A percentile compares a stretch with the other conserved stretches of the same genome.
phyloP scores from a whole-genome alignment of 2,329 filamentous ascomycete genomes.

The Alternaria consortialis region DNA sequence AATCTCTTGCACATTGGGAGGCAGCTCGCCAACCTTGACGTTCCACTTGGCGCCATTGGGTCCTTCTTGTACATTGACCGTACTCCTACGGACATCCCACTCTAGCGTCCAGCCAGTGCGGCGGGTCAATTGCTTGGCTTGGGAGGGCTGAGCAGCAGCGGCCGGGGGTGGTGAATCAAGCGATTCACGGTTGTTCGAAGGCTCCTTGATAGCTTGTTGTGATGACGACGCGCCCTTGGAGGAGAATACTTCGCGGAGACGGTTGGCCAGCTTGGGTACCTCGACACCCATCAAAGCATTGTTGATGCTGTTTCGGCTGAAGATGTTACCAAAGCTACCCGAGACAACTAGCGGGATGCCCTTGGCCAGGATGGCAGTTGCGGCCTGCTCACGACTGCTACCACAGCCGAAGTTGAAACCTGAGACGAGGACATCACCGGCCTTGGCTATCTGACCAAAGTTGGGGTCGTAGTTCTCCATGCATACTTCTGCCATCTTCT shows the following conservation, averaged over 20 bases:
- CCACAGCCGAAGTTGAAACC: conserved; percentile 93
- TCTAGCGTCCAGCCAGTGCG: conserved; percentile 83
- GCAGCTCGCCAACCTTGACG: conserved; percentile 82
- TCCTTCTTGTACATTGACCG: conserved; percentile 75
- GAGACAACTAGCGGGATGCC: conserved; percentile 81
- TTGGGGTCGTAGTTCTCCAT: conserved; percentile 91
- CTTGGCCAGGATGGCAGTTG: conserved; percentile 84
- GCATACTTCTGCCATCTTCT: conserved; percentile 86
- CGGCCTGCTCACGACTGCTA: conserved; percentile 82
- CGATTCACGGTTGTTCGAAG: conserved; percentile 60
- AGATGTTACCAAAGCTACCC: conserved; percentile 86
- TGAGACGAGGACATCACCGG: conserved; percentile 81
- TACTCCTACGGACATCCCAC: conserved; percentile 80
- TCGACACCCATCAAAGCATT: conserved; percentile 79
- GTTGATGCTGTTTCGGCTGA: conserved; percentile 80
- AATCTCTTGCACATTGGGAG: conserved; percentile 79
- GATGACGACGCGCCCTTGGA: conserved; percentile 31
- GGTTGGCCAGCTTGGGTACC: conserved; percentile 70
- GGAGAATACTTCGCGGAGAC: conserved; percentile 70
- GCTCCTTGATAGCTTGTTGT: conserved; percentile 59
- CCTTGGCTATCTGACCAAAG: conserved; percentile 70
- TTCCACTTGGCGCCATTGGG: conserved; percentile 73
- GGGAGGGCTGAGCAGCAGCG: conserved; percentile 47
- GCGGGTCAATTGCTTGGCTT: conserved; percentile 68
- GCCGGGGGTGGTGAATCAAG: conserved; percentile 59